Percentiles rank a stretch among this genome's conserved stretches.
Conservation (phyloP, 1,139 yeast genomes). For the Magnusiomyces suaveolens region DNA sequence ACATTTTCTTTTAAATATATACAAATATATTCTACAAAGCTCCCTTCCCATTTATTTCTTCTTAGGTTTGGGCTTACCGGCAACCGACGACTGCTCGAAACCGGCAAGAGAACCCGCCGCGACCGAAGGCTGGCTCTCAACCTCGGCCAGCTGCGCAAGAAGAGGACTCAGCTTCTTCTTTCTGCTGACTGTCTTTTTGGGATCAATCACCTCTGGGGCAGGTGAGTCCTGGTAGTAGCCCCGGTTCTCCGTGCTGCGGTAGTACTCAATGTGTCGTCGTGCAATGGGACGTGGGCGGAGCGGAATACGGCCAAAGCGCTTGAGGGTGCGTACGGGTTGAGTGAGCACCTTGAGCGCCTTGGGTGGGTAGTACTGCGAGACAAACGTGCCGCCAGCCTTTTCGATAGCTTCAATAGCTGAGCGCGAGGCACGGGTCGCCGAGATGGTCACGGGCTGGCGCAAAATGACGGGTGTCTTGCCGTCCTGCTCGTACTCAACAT, state of each 20-base stretch:
- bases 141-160: conserved; percentile 21
- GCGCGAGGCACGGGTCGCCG: conserved; percentile 71
- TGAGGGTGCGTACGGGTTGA: conserved; percentile 59
- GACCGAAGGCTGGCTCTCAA: conserved; percentile 16
- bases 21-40: neutral
- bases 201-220: conserved; percentile 28
- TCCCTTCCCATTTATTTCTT: conserved; percentile 3
- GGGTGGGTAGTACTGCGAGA: conserved; percentile 59
- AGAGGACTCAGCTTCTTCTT: conserved; percentile 26
- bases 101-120: conserved; percentile 18
- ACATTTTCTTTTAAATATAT: neutral
- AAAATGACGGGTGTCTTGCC: conserved; percentile 26
- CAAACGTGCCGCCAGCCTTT: conserved; percentile 58
- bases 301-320: conserved; percentile 70
- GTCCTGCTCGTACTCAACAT: neutral
- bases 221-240: conserved; percentile 53
- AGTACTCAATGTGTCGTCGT: conserved; percentile 70
- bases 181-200: conserved; percentile 14
- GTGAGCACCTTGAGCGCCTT: conserved; percentile 66
- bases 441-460: conserved; percentile 50
- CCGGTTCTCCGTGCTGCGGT: conserved; percentile 59
- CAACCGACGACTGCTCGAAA: conserved; percentile 11
- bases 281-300: conserved; percentile 78
- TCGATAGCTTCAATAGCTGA: conserved; percentile 70
- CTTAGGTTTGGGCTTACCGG: conserved; percentile 8